Evolutionary conservation across 768 basidiomycete species (phyloP).

Genomic region (Lactarius sanguifluus): DNA sequence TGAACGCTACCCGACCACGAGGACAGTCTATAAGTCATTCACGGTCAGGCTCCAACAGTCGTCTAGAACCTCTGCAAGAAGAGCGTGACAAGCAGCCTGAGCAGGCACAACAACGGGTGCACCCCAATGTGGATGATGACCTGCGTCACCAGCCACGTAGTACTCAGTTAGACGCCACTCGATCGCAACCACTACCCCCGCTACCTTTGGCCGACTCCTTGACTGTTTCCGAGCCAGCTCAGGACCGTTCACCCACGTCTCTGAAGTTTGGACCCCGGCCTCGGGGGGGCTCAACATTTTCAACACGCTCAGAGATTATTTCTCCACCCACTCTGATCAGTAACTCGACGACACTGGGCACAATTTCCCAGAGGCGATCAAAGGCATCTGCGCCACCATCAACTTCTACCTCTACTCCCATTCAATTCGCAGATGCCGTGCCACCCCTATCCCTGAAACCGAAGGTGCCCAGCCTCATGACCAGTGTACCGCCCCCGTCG

Average conservation of each 20-base stretch:
- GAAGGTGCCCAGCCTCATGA: slow-evolving; percentile 35
- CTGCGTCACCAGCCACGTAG: slow-evolving; percentile 26
- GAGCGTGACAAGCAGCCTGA: slow-evolving; percentile 46
- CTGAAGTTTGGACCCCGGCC: slow-evolving; percentile 49
- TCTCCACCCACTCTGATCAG: slow-evolving; percentile 47
- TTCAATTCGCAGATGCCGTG: slow-evolving; percentile 18
- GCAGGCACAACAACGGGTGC: slow-evolving; percentile 34
- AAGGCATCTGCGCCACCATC: slow-evolving; percentile 64
- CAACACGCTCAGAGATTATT: slow-evolving; percentile 36
- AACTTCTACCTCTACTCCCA: slow-evolving; percentile 20
- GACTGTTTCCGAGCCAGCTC: slow-evolving; percentile 36
- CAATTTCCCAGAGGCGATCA: slow-evolving; percentile 64
- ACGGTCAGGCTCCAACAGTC: slow-evolving; percentile 55
- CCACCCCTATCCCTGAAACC: slow-evolving; percentile 40
- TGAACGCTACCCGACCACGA: slow-evolving; percentile 44
- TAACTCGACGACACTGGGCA: slow-evolving; percentile 57
- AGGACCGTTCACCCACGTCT: slow-evolving; percentile 33
- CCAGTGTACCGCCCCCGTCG: slow-evolving; percentile 3
- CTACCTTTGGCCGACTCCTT: slow-evolving; percentile 67
- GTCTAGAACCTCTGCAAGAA: slow-evolving; percentile 62
- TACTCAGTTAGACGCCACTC: slow-evolving; percentile 23
- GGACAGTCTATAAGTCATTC: slow-evolving; percentile 53
- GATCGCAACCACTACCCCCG: slow-evolving; percentile 46
- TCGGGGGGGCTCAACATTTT: slow-evolving; percentile 54
- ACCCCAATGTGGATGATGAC: slow-evolving; percentile 37